Conservation (phyloP, 345 rosid genomes). For the Corymbia maculata region DNA sequence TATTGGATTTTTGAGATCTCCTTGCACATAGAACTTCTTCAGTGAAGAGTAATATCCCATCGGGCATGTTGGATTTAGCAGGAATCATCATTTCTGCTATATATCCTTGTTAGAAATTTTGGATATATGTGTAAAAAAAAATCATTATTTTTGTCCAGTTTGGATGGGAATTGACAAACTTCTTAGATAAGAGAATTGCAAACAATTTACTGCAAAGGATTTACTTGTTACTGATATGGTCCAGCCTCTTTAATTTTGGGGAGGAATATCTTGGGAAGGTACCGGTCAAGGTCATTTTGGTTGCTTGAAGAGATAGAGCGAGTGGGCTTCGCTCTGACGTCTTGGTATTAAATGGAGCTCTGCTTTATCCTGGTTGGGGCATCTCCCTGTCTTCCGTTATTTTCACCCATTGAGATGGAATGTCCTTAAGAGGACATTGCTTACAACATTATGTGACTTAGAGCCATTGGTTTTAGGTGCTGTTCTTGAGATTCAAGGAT, state of each 20-base stretch:
- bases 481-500: neutral
- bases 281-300: neutral
- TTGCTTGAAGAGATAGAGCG: neutral
- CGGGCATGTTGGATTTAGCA: neutral
- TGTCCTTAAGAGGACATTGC: neutral
- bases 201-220: neutral
- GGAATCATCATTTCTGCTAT: neutral
- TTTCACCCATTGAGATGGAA: neutral
- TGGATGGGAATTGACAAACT: neutral
- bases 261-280: neutral
- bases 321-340: neutral
- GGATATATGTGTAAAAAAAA: neutral
- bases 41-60: neutral
- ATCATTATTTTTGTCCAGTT: neutral
- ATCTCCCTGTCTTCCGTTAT: neutral
- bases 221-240: neutral
- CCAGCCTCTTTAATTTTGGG: neutral
- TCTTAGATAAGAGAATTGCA: neutral
- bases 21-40: neutral
- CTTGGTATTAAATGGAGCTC: neutral
- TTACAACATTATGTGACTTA: neutral
- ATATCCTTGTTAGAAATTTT: neutral
- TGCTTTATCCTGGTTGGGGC: neutral
- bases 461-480: neutral
- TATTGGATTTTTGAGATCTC: neutral